A percentile compares a stretch with the other conserved stretches of the same genome.
Evolutionary conservation across 805 yeast species (phyloP).

Genomic region (Wickerhamomyces silvicola): DNA sequence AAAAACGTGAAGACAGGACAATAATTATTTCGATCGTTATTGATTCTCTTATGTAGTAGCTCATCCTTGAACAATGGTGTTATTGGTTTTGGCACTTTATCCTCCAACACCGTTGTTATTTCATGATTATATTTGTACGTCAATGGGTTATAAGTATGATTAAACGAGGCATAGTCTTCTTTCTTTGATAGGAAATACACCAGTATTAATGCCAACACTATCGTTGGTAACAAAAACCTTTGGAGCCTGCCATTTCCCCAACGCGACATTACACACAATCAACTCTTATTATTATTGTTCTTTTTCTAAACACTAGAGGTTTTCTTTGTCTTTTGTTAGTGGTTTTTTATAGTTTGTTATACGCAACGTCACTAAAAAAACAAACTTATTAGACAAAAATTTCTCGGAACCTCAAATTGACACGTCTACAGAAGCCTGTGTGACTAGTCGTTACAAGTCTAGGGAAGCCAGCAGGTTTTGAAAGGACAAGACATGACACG

Average conservation of each 20-base stretch:
- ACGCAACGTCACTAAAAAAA: too few relatives aligned
- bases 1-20: conserved; percentile 14
- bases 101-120: conserved; percentile 64
- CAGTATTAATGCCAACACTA: too few relatives aligned
- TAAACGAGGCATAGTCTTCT: conserved; percentile 95
- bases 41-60: conserved; percentile 6
- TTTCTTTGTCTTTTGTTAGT: too few relatives aligned
- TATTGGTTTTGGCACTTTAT: conserved; percentile 32
- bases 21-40: conserved; percentile 4
- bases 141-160: conserved; percentile 54
- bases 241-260: too few relatives aligned
- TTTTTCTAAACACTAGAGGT: too few relatives aligned
- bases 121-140: conserved; percentile 61
- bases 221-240: too few relatives aligned
- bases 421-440: conserved; percentile 16
- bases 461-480: conserved; percentile 72
- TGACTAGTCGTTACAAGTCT: conserved; percentile 41
- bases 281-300: too few relatives aligned
- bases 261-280: too few relatives aligned
- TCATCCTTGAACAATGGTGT: conserved; percentile 7
- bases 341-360: too few relatives aligned
- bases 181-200: conserved; percentile 91
- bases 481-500: conserved; percentile 67
- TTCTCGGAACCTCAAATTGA: too few relatives aligned
- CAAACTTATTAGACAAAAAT: too few relatives aligned